phyloP scores from a whole-genome alignment of 768 basidiomycete genomes.

The Tulasnella sp. region DNA sequence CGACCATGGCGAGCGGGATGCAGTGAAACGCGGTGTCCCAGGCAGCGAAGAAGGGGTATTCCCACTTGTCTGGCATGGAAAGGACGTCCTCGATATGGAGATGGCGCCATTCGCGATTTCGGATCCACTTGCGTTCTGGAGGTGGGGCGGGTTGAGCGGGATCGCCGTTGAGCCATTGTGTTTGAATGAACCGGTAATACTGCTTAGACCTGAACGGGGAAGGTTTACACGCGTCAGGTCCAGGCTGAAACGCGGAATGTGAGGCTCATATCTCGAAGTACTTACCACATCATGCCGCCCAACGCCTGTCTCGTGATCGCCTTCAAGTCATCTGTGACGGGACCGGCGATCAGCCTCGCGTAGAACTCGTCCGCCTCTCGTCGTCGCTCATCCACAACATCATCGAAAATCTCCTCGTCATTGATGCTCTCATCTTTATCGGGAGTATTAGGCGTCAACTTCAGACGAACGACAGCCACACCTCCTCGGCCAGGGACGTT shows the following conservation, averaged over 20 bases:
- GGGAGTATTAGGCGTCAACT: constrained; percentile 68
- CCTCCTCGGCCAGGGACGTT: constrained; percentile 87
- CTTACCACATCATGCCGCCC: constrained; percentile 86
- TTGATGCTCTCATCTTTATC: constrained; percentile 69
- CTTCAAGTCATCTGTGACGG: constrained; percentile 82
- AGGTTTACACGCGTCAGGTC: not conserved
- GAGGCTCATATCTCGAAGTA: not conserved
- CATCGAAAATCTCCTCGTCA: constrained; percentile 85
- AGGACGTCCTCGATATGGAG: constrained; percentile 91
- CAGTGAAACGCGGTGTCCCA: constrained; percentile 99
- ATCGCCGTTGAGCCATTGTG: constrained; percentile 94
- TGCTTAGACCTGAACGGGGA: constrained; percentile 58
- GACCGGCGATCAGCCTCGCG: constrained; percentile 60
- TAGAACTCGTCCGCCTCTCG: constrained; percentile 97
- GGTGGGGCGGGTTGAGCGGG: constrained; percentile 92
- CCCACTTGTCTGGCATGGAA: constrained; percentile 99
- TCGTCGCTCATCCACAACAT: constrained; percentile 76
- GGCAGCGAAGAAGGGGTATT: constrained; percentile 98
- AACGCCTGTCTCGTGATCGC: constrained; percentile 96
- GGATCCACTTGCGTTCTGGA: constrained; percentile 68
- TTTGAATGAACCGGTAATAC: constrained; percentile 90
- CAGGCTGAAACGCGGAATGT: not conserved
- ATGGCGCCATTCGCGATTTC: constrained; percentile 96
- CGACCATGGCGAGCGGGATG: constrained; percentile 91
- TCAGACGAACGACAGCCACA: constrained; percentile 88